A percentile compares a stretch with the other conserved stretches of the same genome.
Evolutionary conservation across 345 rosid species (phyloP).

Genomic region (Iberis pinnata): DNA sequence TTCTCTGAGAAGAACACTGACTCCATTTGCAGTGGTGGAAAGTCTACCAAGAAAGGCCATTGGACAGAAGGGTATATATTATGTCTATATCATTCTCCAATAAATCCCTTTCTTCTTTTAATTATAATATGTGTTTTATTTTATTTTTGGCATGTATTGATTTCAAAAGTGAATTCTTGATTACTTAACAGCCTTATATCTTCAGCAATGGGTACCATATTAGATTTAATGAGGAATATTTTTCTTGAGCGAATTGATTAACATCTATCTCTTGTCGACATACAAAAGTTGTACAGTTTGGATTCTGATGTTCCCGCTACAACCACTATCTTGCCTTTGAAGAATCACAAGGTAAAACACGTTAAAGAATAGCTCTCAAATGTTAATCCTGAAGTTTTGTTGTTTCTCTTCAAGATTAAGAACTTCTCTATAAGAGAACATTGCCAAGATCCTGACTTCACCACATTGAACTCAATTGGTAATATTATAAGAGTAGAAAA

Average conservation of each 20-base stretch:
- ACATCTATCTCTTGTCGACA: constrained; percentile 38
- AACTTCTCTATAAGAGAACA: constrained; percentile 56
- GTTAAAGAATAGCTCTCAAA: constrained; percentile 64
- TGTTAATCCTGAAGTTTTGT: constrained; percentile 58
- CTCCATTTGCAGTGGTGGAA: constrained; percentile 60
- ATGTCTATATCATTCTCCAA: not conserved
- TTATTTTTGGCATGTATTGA: constrained; percentile 61
- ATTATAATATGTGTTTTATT: not conserved
- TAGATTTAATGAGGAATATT: constrained; percentile 48
- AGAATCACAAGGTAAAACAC: constrained; percentile 50
- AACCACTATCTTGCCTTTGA: constrained; percentile 52
- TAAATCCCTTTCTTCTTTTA: not conserved
- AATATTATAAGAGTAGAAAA: no score
- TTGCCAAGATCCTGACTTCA: constrained; percentile 35
- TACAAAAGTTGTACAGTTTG: constrained; percentile 45
- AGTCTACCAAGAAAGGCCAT: constrained; percentile 68
- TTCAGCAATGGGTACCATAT: constrained; percentile 72
- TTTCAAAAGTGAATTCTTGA: constrained; percentile 62
- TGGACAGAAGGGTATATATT: constrained; percentile 64
- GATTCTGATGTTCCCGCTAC: constrained; percentile 48
- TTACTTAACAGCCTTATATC: constrained; percentile 46
- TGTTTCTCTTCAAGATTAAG: constrained; percentile 61
- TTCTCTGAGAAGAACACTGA: constrained; percentile 52
- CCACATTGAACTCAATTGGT: constrained; percentile 45
- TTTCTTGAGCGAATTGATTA: constrained; percentile 81